Evolutionary conservation across 1,139 yeast species (phyloP).

Genomic region (Candida neerlandica): DNA sequence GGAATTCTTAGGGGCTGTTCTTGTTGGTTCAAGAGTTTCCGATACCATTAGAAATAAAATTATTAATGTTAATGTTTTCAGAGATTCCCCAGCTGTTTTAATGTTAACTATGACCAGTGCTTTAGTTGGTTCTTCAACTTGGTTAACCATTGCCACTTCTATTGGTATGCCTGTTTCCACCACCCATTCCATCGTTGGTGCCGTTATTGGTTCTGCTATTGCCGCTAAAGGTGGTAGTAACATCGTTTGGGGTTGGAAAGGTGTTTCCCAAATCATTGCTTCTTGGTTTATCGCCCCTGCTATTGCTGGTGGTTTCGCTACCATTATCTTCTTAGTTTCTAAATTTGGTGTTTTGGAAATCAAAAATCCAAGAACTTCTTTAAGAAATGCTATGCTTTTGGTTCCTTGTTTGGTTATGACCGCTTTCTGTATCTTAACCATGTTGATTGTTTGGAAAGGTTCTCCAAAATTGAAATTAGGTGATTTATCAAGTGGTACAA

Average conservation of each 20-base stretch:
- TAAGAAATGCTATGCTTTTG: constrained; percentile 56
- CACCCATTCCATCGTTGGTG: constrained; percentile 80
- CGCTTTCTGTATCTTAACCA: constrained; percentile 64
- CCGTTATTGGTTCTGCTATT: constrained; percentile 72
- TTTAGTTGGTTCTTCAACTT: constrained; percentile 69
- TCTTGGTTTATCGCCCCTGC: constrained; percentile 84
- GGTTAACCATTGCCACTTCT: constrained; percentile 69
- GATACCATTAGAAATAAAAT: constrained; percentile 69
- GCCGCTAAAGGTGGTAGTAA: constrained; percentile 65
- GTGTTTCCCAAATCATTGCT: constrained; percentile 73
- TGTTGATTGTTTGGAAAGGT: constrained; percentile 69
- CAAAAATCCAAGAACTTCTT: constrained; percentile 42
- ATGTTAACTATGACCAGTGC: constrained; percentile 81
- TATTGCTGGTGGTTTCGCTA: constrained; percentile 65
- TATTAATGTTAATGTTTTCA: constrained; percentile 52
- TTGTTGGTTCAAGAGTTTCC: constrained; percentile 70
- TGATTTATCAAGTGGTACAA: constrained; percentile 52
- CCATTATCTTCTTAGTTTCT: constrained; percentile 58
- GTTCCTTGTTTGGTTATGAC: constrained; percentile 65
- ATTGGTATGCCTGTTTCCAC: constrained; percentile 79
- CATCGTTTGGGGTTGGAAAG: constrained; percentile 76
- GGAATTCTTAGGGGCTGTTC: constrained; percentile 76
- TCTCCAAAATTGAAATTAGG: constrained; percentile 65
- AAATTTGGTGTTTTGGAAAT: constrained; percentile 66
- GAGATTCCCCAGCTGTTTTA: constrained; percentile 63